phyloP scores from a whole-genome alignment of 495 filamentous ascomycete species.

The Barbatosphaeria neglecta region DNA sequence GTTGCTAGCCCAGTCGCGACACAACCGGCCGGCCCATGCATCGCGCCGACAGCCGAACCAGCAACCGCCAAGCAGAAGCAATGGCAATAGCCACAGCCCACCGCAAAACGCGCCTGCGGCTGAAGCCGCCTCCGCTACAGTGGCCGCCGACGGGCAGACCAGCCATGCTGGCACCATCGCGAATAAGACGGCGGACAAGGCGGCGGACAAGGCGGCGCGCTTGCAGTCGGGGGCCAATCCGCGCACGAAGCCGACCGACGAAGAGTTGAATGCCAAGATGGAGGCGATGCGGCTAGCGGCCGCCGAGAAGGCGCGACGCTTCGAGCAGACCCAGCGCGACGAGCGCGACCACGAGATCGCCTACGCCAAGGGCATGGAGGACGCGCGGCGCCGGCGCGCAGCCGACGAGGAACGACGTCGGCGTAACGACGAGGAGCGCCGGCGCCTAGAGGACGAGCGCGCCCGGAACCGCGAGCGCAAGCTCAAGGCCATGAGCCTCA shows the following conservation, averaged over 20 bases:
- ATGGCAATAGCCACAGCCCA: background rate
- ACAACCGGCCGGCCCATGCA: slow-evolving; percentile 10
- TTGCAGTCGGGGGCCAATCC: slow-evolving; percentile 35
- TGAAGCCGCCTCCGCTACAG: background rate
- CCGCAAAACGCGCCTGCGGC: background rate
- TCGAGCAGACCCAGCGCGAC: slow-evolving; percentile 39
- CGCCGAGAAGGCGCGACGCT: slow-evolving; percentile 34
- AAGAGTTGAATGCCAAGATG: slow-evolving; percentile 40
- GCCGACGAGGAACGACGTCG: slow-evolving; percentile 28
- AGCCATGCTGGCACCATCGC: slow-evolving; percentile 11
- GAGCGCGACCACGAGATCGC: slow-evolving; percentile 37
- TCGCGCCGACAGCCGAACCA: slow-evolving; percentile 2
- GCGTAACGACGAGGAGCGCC: slow-evolving; percentile 27
- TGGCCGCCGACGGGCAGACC: slow-evolving; percentile 3
- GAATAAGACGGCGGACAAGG: slow-evolving; percentile 19
- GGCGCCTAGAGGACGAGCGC: slow-evolving; percentile 38
- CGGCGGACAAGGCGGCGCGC: slow-evolving; percentile 14
- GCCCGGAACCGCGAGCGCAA: slow-evolving; percentile 36
- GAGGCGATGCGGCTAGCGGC: slow-evolving; percentile 35
- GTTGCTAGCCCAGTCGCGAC: slow-evolving; percentile 28
- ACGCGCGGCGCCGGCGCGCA: slow-evolving; percentile 30
- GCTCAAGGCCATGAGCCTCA: slow-evolving; percentile 30
- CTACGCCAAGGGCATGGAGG: slow-evolving; percentile 38
- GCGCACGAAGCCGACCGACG: slow-evolving; percentile 40
- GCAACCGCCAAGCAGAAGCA: slow-evolving; percentile 1